Base-by-base conservation (phyloP, 495 filamentous ascomycete species). In the Penicillium turbatum region DNA sequence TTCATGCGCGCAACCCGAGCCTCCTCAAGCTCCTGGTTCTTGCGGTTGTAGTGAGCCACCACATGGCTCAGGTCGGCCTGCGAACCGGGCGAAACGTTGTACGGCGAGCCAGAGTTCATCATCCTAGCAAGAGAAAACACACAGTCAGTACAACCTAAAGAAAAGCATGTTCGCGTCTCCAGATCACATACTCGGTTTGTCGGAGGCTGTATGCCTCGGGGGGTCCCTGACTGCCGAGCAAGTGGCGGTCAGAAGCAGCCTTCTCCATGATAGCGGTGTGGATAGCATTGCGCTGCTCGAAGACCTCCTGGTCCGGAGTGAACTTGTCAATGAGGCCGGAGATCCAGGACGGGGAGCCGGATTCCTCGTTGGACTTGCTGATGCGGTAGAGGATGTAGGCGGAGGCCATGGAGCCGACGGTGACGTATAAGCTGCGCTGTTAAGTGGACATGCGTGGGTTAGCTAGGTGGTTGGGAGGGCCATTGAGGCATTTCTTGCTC, bases 241-340 rank as follows among this genome's bases (percentile, higher is more conserved):
- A 64, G 59, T 84, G 80, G 61, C 82, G 73, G 66, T 90, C 85
- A 42, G 72, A 63, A 17, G 81, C 88, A 17, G 86, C 87, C 70
- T 85, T 84, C 74, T 90, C 86, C 45, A 89, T 66, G 59, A 81
- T 77, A 31, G 67, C 69, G 5, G 82, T 84, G 63, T 86, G 87
- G 50, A 86, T 61, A 24, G 75, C 73, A 62, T 88, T 89, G 44
- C 80, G 73, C 59, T 79, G 67, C 60, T 79, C 79, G 65, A 78
- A 86, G 3, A 74, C 59, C 55, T 84, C 63, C 59, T 73, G 63
- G 38, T 69, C 69, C 38, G 72, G 72, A 19, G 65, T 66, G 61
- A 56, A 89, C 44, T 78, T 77, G 42, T 67, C 61, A 61, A 90
- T 85, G 50, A 81, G 61, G 50, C 75, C 72, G 16, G 85, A 79